Evolutionary conservation across 208 protist genomes (phyloP), one percentile per base, ranked within the genome.

Genomic region (Acanthamoeba lenticulata): DNA sequence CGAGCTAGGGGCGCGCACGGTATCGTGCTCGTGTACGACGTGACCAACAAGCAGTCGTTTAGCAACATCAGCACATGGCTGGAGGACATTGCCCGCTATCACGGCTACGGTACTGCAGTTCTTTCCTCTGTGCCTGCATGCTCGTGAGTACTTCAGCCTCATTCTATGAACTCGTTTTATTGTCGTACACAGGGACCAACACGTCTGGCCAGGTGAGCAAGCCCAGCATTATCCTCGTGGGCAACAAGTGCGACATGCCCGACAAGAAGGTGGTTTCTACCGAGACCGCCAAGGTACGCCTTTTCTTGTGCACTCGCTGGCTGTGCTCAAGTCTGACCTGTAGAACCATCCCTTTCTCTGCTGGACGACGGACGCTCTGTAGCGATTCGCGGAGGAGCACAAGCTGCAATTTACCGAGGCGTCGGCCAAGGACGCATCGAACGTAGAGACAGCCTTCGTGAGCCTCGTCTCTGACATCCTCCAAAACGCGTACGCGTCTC

Each of bases 381-480:
- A 90, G 83, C 11, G 38, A 69, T 55, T 79, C 9, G 88, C 88
- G 1, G 40, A 92, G 44, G 77, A 92, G 88, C 47, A 92, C 42
- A 57, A 40, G 77, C 99, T 99, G 93, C 98, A 99, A 29, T 99
- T 99, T 96, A 97, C 99, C 40, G 99, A 99, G 97, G 99, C 99
- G n/a, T 99, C 97, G 85, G 99, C 99, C 3, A 99, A 99, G 97
- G 99, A 98, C 95, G 97, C 99, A 0, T 99, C 98, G 19, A 99
- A 99, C 94, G 99, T 99, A 38, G 99, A 99, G 97, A 96, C 99
- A 94, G 99, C 99, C 42, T 99, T 99, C 96, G 96, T 98, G 74
- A 99, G 97, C 67, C 99, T 99, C 98, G 98, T 98, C 15, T 69
- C 72, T n/a, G 97, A 98, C 77, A 99, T 99, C 40, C 65, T 92